These are phyloP conservation scores for Irpex rosettiformis DNA, from an alignment of 1,284 basidiomycete species.

Conservation along the genomic window DNA sequence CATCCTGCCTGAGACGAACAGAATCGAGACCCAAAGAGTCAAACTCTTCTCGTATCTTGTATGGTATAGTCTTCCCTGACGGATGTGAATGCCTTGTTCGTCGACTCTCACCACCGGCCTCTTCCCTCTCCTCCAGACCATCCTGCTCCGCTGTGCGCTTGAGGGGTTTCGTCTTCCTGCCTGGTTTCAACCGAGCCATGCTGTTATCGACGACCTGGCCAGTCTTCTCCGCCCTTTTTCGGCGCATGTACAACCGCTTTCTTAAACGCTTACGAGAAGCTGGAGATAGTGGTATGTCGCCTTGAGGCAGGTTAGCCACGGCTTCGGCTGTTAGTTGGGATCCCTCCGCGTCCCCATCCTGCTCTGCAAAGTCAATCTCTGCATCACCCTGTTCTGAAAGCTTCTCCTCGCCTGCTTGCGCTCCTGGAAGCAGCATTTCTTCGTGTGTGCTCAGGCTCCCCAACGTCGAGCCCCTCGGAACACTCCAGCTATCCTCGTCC, in stretches of 20 bases:
- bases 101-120: background rate
- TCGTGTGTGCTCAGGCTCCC: background rate
- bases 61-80: conserved; percentile 40
- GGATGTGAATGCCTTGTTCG: conserved; percentile 18
- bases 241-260: conserved; percentile 71
- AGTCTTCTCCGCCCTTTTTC: conserved; percentile 51
- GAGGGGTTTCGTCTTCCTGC: conserved; percentile 33
- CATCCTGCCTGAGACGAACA: conserved; percentile 36
- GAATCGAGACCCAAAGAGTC: conserved; percentile 39
- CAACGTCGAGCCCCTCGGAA: background rate
- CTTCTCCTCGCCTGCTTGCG: background rate
- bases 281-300: conserved; percentile 34
- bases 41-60: conserved; percentile 42
- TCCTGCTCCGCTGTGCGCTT: background rate
- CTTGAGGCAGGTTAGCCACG: background rate
- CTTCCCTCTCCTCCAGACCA: background rate
- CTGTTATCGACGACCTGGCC: conserved; percentile 35
- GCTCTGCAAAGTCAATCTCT: background rate
- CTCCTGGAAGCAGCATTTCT: background rate
- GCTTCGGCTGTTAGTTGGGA: background rate
- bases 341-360: background rate
- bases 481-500: conserved; percentile 24
- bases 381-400: background rate
- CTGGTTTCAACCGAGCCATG: conserved; percentile 41
- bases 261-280: conserved; percentile 48